These are phyloP conservation scores for Scleroderma citrinum DNA, from an alignment of 768 basidiomycete genomes.

Conservation along the genomic window DNA sequence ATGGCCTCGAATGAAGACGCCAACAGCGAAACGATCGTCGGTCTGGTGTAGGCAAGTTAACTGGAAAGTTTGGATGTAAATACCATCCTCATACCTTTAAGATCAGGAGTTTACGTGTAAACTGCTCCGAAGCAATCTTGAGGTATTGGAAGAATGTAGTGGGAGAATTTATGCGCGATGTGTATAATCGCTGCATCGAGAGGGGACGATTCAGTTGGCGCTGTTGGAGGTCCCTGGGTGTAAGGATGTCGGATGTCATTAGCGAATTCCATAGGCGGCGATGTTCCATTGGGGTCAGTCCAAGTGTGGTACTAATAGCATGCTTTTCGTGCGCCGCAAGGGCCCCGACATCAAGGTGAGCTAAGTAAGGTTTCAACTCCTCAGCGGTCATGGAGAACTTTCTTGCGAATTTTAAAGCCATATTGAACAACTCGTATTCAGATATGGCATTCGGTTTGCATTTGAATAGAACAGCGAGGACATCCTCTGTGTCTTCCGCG, in stretches of 20 bases:
- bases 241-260: conserved; percentile 54
- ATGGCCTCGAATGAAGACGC: conserved; percentile 57
- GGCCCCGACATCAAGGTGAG: conserved; percentile 53
- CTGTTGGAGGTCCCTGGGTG: conserved; percentile 43
- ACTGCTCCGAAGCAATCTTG: conserved; percentile 48
- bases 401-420: conserved; percentile 41
- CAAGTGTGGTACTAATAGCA: conserved; percentile 39
- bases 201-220: conserved; percentile 47
- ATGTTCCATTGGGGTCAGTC: conserved; percentile 35
- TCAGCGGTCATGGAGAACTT: conserved; percentile 38
- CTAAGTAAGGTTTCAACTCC: conserved; percentile 35
- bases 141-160: conserved; percentile 60
- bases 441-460: conserved; percentile 49
- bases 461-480: conserved; percentile 43
- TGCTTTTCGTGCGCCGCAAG: conserved; percentile 50
- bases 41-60: conserved; percentile 33
- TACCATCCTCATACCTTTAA: conserved; percentile 40
- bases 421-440: conserved; percentile 55
- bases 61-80: not conserved
- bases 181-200: conserved; percentile 55
- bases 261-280: conserved; percentile 61
- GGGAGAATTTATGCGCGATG: conserved; percentile 46
- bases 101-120: conserved; percentile 51
- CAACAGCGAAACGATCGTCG: conserved; percentile 55
- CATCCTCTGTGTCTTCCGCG: conserved; percentile 34